A percentile compares a stretch with the other conserved stretches of the same genome.
Evolutionary conservation across 306 rosid species (phyloP).

Genomic region (Aeschynomene evenia): DNA sequence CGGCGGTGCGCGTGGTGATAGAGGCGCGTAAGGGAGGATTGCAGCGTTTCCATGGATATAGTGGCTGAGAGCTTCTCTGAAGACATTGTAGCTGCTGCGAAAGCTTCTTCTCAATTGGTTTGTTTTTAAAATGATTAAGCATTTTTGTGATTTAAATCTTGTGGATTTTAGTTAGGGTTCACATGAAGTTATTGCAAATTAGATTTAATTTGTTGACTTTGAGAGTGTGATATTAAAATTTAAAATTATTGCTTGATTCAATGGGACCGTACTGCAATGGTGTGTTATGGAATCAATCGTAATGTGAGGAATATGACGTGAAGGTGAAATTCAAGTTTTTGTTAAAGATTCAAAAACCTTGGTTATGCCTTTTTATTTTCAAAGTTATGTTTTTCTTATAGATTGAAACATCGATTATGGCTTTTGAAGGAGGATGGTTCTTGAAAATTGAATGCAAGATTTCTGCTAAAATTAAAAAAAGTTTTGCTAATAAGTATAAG

Average conservation of each 20-base stretch:
- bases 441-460: no score
- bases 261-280: background rate
- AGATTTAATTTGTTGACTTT: background rate
- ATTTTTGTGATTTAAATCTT: background rate
- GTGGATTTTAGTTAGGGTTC: slow-evolving; percentile 15
- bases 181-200: slow-evolving; percentile 4
- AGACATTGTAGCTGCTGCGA: slow-evolving; percentile 22
- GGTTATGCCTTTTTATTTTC: background rate
- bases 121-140: background rate
- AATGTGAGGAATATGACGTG: background rate
- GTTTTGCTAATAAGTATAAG: no score
- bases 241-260: background rate
- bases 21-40: slow-evolving; percentile 37
- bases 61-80: slow-evolving; percentile 21
- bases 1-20: slow-evolving; percentile 31
- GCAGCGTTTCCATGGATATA: background rate
- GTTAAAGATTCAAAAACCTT: no score
- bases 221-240: background rate
- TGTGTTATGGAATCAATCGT: background rate
- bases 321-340: background rate
- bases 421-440: background rate
- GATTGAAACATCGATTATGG: background rate
- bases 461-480: no score
- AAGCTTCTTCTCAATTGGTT: background rate
- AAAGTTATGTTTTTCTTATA: no score